Base-by-base conservation (phyloP, 2,329 filamentous ascomycete species). In the Cryphonectria parasitica region DNA sequence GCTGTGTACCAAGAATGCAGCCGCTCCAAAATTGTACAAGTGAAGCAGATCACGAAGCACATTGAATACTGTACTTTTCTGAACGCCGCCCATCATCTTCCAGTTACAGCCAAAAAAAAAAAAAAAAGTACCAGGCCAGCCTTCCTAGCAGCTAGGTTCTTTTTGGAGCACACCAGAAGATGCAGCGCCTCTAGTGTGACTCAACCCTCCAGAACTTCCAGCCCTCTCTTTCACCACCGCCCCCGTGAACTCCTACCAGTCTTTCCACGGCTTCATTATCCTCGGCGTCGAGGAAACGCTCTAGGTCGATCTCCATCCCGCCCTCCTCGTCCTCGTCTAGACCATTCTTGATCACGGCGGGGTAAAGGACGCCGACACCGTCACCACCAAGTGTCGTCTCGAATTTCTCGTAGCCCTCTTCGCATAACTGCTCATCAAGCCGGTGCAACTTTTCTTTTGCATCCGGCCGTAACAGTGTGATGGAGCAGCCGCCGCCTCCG, bases 401-500 rank as follows among this genome's bases (percentile, higher is more conserved):
- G 77, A 97, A 98, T 75, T 91, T 92, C 76, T 89, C 87, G 79
- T 96, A 99, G 1, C 92, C 92, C 76, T 94, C 92, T 0, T 84
- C 81, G 3, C 87, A 83, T 2, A 95, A 87, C 72, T 89, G 88
- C 54, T 83, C 78, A 74, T 95, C 89, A 22, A 98, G 83, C 13
- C 85, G 82, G 34, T 83, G 80, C 39, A 97, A 81, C 75, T 87
- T 87, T 72, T 88, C 83, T 22, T 79, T 76, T 1, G 87, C 84
- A 41, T 88, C 88, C 0, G 93, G 92, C 74, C 91, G 92, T 64
- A 99, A 85, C 4, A 99, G 84, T 0, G 95, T 97, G 75, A 99
- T 98, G 3, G 95, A 95, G 80, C 97, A 98, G 2, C 96, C 96
- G 69, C 96, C 97, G 17, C 96, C 97, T 31, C 96, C 96, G 1